A percentile compares a stretch with the other conserved stretches of the same genome.
These are phyloP conservation scores for Talaromyces sp. DNA, from an alignment of 2,329 filamentous ascomycete genomes.

Conservation along the genomic window DNA sequence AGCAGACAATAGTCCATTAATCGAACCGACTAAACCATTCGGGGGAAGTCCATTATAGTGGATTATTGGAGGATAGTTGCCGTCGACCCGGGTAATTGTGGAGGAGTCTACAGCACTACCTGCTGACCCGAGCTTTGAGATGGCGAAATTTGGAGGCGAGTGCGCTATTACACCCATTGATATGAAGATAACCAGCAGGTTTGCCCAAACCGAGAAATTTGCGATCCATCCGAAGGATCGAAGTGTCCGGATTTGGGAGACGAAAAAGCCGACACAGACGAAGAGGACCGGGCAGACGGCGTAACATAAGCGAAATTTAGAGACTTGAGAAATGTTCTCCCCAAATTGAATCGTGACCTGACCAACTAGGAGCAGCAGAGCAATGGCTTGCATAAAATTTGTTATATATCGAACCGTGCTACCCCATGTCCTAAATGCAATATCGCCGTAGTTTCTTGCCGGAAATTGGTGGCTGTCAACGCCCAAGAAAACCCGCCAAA, in stretches of 20 bases:
- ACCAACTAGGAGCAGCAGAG: conserved; percentile 30
- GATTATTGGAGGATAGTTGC: conserved; percentile 26
- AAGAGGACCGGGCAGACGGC: conserved; percentile 48
- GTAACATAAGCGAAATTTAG: conserved; percentile 47
- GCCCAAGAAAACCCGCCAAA: conserved; percentile 43
- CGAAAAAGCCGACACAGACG: conserved; percentile 44
- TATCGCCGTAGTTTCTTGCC: conserved; percentile 42
- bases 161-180: conserved; percentile 50
- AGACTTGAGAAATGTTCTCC: conserved; percentile 50
- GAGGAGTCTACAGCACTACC: conserved; percentile 18
- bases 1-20: conserved; percentile 49
- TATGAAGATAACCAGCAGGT: conserved; percentile 50
- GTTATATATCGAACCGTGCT: conserved; percentile 39
- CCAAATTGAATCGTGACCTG: conserved; percentile 46
- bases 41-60: conserved; percentile 40
- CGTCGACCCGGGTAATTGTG: conserved; percentile 23
- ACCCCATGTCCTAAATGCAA: conserved; percentile 46
- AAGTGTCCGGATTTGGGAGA: conserved; percentile 53
- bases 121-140: conserved; percentile 21
- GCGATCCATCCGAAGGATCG: conserved; percentile 51
- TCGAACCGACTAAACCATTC: conserved; percentile 36
- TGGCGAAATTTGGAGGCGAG: conserved; percentile 44
- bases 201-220: conserved; percentile 52
- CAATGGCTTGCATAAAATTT: conserved; percentile 45
- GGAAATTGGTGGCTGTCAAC: conserved; percentile 46